Percentiles rank a stretch among this genome's conserved stretches.
These are phyloP conservation scores for Fraxinus pennsylvanica DNA, from an alignment of 257 asterid species.

Conservation along the genomic window DNA sequence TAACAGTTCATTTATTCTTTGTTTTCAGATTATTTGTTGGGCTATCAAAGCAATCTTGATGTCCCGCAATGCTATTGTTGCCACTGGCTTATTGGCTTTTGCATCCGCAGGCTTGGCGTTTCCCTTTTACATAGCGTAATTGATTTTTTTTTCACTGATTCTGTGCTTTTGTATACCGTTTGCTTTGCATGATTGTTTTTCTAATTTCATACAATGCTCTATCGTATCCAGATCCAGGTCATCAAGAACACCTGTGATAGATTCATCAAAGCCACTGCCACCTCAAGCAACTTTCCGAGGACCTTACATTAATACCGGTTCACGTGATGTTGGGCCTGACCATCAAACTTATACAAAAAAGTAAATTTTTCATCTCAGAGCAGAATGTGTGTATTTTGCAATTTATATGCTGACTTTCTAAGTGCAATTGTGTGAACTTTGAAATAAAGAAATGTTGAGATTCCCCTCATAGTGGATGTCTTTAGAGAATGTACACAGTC, in stretches of 20 bases:
- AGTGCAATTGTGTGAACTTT: conserved; percentile 1
- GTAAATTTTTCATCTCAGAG: conserved; percentile 23
- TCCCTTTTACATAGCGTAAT: conserved; percentile 98
- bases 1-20: not conserved
- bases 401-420: not conserved
- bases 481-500: conserved; percentile 9
- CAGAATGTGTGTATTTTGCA: not conserved
- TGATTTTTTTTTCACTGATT: conserved; percentile 21
- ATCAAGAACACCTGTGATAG: conserved; percentile 72
- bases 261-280: conserved; percentile 89
- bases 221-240: conserved; percentile 59
- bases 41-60: conserved; percentile 39
- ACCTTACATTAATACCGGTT: conserved; percentile 92
- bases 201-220: conserved; percentile 2
- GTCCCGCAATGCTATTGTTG: conserved; percentile 82
- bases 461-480: conserved; percentile 2
- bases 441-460: not conserved
- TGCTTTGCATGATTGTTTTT: not conserved
- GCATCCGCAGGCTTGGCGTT: conserved; percentile 86
- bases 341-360: conserved; percentile 63
- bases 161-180: not conserved
- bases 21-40: conserved; percentile 37
- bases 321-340: conserved; percentile 94
- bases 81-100: conserved; percentile 73
- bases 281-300: conserved; percentile 97